These are phyloP conservation scores for Eremochloa ophiuroides DNA, from an alignment of 176 grass and related monocot genomes.

Conservation along the genomic window DNA sequence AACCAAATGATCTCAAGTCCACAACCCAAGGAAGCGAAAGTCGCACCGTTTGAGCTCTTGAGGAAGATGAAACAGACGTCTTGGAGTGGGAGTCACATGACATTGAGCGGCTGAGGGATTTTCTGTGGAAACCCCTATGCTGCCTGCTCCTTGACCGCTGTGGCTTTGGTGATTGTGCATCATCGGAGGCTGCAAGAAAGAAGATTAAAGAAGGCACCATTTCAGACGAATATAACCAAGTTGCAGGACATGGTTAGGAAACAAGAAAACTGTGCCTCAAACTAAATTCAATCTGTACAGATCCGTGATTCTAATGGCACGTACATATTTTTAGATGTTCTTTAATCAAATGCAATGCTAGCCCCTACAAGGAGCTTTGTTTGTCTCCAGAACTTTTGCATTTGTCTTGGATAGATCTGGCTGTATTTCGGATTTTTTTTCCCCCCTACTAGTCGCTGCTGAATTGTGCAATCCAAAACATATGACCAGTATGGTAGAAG, in stretches of 20 bases:
- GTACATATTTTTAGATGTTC: neutral
- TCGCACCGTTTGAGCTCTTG: constrained; percentile 51
- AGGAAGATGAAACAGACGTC: constrained; percentile 51
- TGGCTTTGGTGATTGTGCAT: constrained; percentile 57
- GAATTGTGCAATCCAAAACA: neutral
- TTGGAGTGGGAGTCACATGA: constrained; percentile 78
- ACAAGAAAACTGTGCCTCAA: neutral
- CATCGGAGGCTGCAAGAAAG: constrained; percentile 45
- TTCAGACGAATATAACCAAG: neutral
- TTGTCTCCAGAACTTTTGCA: neutral
- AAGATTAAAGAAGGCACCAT: constrained; percentile 8
- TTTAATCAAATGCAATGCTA: neutral
- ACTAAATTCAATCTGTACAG: neutral
- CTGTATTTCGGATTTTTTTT: neutral
- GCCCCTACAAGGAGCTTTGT: neutral
- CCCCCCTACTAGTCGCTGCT: neutral
- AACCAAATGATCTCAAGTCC: constrained; percentile 8
- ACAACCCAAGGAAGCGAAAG: constrained; percentile 14
- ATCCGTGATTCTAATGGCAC: neutral
- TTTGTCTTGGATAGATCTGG: neutral
- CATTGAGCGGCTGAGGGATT: constrained; percentile 57
- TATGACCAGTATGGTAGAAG: neutral
- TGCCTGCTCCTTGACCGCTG: constrained; percentile 53
- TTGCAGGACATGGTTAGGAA: neutral
- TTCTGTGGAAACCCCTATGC: constrained; percentile 47